Conservation (phyloP, 257 asterid species). For the Cordia subcordata region DNA sequence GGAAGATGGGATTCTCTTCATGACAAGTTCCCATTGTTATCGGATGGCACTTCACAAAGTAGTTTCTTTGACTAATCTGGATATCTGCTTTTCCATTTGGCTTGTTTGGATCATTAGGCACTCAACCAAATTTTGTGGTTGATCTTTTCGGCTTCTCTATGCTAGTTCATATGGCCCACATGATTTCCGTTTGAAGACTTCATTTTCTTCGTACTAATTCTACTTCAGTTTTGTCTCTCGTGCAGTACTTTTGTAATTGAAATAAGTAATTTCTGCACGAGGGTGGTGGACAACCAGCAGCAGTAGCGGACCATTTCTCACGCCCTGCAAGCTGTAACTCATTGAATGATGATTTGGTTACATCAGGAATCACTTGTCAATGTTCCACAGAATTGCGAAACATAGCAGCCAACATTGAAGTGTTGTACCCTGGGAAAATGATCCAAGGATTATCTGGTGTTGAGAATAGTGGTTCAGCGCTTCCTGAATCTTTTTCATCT, state of each 20-base stretch:
- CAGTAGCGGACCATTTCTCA: constrained; percentile 35
- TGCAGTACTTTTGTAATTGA: not conserved
- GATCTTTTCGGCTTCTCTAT: no score
- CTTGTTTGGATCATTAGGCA: no score
- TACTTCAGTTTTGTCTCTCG: not conserved
- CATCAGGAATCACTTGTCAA: constrained; percentile 17
- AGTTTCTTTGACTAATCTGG: no score
- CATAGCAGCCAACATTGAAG: constrained; percentile 28
- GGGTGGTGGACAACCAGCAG: constrained; percentile 39
- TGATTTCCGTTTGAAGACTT: no score
- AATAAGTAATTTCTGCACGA: constrained; percentile 37
- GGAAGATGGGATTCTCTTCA: no score
- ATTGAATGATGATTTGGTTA: constrained; percentile 25
- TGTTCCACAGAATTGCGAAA: constrained; percentile 23
- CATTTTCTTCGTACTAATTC: no score
- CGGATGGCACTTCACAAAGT: no score
- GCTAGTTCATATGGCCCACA: no score
- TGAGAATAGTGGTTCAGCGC: constrained; percentile 19
- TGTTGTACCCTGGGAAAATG: constrained; percentile 15
- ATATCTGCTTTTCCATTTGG: no score
- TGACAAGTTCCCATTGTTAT: no score
- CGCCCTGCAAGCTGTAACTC: constrained; percentile 53
- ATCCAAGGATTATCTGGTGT: constrained; percentile 19
- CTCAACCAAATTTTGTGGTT: no score
- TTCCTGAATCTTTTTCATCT: constrained; percentile 24